These are phyloP conservation scores for Phycomyces nitens DNA, from an alignment of 192 early-diverging fungal genomes.

Conservation along the genomic window DNA sequence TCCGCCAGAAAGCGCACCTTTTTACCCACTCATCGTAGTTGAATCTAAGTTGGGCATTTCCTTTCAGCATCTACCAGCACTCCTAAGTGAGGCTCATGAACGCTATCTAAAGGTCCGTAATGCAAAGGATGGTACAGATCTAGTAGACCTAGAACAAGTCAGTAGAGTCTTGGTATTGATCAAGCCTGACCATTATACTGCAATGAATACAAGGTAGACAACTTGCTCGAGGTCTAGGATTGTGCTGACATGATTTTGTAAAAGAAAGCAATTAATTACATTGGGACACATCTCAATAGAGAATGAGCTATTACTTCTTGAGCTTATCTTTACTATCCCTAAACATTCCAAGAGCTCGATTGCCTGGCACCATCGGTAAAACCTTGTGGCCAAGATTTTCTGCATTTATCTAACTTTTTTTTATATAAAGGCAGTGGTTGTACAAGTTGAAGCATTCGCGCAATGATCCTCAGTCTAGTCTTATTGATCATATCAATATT, in stretches of 20 bases:
- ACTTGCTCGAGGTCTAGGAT: not conserved
- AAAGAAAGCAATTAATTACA: slow-evolving; percentile 43
- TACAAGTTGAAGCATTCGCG: slow-evolving; percentile 1
- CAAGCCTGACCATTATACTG: slow-evolving; percentile 50
- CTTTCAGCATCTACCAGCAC: not conserved
- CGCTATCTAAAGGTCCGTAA: not conserved
- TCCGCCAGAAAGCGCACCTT: not conserved
- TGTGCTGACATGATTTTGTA: not conserved
- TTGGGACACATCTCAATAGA: slow-evolving; percentile 23
- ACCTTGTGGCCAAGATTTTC: slow-evolving; percentile 17
- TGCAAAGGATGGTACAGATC: not conserved
- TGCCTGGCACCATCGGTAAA: slow-evolving; percentile 50
- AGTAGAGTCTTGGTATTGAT: slow-evolving; percentile 42
- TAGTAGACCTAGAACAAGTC: slow-evolving; percentile 12
- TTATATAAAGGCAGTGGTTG: not conserved
- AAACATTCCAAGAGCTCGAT: slow-evolving; percentile 46
- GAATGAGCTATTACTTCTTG: slow-evolving; percentile 39
- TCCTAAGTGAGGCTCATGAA: slow-evolving; percentile 17
- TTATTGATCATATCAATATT: slow-evolving; percentile 10
- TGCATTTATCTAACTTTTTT: not conserved
- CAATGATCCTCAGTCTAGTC: slow-evolving; percentile 9
- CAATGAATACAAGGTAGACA: slow-evolving; percentile 45
- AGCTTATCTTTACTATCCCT: slow-evolving; percentile 48
- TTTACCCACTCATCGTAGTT: slow-evolving; percentile 18
- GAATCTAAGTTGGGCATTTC: slow-evolving; percentile 22